Evolutionary conservation across 495 filamentous ascomycete genomes (phyloP), one percentile per base, ranked within the genome.

Genomic region (Rostrohypoxylon terebratum): DNA sequence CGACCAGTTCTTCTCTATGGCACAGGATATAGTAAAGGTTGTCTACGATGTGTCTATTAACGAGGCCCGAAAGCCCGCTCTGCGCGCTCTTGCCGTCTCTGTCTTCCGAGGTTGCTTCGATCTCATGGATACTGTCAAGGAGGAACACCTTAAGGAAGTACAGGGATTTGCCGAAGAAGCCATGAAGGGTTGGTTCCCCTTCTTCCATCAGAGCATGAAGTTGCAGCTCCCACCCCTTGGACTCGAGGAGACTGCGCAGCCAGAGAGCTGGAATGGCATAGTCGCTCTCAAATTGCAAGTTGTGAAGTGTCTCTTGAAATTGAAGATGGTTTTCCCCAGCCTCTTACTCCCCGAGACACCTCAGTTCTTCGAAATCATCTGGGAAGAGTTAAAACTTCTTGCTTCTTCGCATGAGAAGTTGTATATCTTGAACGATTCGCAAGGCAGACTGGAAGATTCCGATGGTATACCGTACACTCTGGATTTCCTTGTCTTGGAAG

Each of bases 381-480:
- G 96, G 96, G 85, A 91, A 58, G 94, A 97, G 77, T 84, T 99
- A 3, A 87, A 88, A 34, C 85, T 87, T 18, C 83, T 96, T 18
- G 89, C 93, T 63, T 80, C 82, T 4, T 77, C 89, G 14, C 97
- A 97, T 73, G 87, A 92, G 69, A 84, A 88, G 60, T 88, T 97
- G 76, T 99, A 94, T 80, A 91, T 97, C 70, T 84, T 92, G 59
- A 88, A 93, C 64, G 91, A 96, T 61, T 88, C 90, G 36, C 94
- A 99, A 81, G 90, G 93, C 47, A 88, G 94, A 18, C 79, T 98
- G 54, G 94, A 97, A 76, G 95, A 99, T 79, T 87, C 90, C 10
- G 96, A 99, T 78, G 88, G 91, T 23, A 85, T 99, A n/a, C 94
- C 96, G 0, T 97, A 95, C 79, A 95, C 94, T 0, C 85, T 99